These are phyloP conservation scores for Scutellaria baicalensis DNA, from an alignment of 257 asterid species.

Conservation along the genomic window DNA sequence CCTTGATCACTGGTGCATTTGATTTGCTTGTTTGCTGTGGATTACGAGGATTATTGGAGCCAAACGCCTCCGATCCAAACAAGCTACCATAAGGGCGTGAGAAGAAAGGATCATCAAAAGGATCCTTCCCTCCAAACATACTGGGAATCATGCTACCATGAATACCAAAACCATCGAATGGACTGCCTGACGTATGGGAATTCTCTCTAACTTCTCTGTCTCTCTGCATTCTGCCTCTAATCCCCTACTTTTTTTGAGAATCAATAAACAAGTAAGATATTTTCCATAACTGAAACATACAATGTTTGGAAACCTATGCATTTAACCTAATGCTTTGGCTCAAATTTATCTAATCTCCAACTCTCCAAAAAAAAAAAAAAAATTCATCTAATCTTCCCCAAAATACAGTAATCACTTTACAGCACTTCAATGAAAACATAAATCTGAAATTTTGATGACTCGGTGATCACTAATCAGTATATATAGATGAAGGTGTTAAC, in stretches of 20 bases:
- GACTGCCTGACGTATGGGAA: background rate
- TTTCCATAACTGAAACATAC: background rate
- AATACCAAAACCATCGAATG: constrained; percentile 15
- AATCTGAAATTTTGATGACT: background rate
- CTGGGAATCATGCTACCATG: constrained; percentile 29
- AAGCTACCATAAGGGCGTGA: constrained; percentile 31
- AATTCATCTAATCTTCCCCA: background rate
- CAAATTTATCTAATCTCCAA: background rate
- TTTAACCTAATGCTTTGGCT: background rate
- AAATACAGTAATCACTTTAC: background rate
- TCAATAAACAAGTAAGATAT: background rate
- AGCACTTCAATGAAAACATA: background rate
- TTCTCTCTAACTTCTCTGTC: constrained; percentile 19
- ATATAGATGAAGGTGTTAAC: too few species aligned
- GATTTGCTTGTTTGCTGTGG: constrained; percentile 15
- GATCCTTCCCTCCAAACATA: constrained; percentile 48
- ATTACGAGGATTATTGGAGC: constrained; percentile 12
- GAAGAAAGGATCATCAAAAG: constrained; percentile 74
- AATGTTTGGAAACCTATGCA: background rate
- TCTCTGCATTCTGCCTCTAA: constrained; percentile 28
- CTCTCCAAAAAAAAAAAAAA: too few species aligned
- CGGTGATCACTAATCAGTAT: too few species aligned
- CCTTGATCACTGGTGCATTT: constrained; percentile 50
- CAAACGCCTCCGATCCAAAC: constrained; percentile 22
- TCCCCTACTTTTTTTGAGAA: background rate